Conservation (phyloP, 2,329 filamentous ascomycete genomes). For the Phoma sp. region DNA sequence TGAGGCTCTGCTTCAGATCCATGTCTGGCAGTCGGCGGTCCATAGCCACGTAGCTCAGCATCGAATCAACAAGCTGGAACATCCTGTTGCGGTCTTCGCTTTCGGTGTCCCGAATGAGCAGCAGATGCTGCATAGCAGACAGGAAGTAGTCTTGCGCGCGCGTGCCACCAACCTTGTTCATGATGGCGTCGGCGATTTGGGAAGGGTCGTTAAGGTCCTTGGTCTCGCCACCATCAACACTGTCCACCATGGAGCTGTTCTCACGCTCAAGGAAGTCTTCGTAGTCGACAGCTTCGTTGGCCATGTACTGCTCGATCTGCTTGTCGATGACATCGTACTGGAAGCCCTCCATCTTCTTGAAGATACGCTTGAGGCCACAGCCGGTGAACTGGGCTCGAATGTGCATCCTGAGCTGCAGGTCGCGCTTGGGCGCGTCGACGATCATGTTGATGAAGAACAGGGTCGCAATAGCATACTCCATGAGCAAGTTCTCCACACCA, state of each 20-base stretch:
- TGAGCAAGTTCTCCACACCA: constrained; percentile 97
- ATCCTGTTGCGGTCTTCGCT: constrained; percentile 90
- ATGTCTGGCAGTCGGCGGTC: constrained; percentile 93
- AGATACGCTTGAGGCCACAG: constrained; percentile 91
- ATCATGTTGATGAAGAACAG: constrained; percentile 97
- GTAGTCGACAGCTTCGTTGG: constrained; percentile 97
- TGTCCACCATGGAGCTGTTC: constrained; percentile 88
- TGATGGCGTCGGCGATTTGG: constrained; percentile 94
- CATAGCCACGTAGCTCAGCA: constrained; percentile 99
- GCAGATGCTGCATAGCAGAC: constrained; percentile 91
- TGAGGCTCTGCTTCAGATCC: constrained; percentile 96
- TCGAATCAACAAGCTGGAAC: constrained; percentile 98
- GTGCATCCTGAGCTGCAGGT: constrained; percentile 90
- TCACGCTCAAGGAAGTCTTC: constrained; percentile 95
- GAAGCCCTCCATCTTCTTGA: constrained; percentile 97
- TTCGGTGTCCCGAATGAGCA: constrained; percentile 90
- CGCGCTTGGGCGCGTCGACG: constrained; percentile 86
- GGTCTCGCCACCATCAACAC: constrained; percentile 79
- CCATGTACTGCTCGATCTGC: constrained; percentile 91
- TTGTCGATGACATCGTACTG: constrained; percentile 99
- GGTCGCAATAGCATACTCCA: constrained; percentile 97
- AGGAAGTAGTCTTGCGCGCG: constrained; percentile 94
- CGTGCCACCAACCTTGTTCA: constrained; percentile 80
- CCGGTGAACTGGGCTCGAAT: constrained; percentile 95
- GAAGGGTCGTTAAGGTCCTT: constrained; percentile 92